Evolutionary conservation across 768 basidiomycete genomes (phyloP).

Genomic region (Tylopilus rubrobrunneus): DNA sequence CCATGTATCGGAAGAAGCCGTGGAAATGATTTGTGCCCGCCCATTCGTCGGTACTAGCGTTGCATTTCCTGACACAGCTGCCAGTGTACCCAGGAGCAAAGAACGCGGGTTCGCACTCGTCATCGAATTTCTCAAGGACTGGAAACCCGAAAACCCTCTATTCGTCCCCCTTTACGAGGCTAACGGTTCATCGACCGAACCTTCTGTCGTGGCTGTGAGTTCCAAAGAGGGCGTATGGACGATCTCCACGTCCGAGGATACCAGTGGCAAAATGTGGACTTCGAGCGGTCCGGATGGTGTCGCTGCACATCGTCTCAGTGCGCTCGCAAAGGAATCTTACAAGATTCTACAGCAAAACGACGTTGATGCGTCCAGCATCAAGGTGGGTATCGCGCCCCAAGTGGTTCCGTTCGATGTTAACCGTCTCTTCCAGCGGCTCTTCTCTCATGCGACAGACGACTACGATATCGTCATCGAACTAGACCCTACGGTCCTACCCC

Average conservation of each 20-base stretch:
- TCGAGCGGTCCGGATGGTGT: conserved; percentile 58
- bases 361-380: conserved; percentile 48
- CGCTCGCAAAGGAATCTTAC: conserved; percentile 75
- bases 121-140: conserved; percentile 69
- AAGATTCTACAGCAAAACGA: conserved; percentile 52
- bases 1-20: conserved; percentile 72
- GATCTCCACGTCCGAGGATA: conserved; percentile 75
- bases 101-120: conserved; percentile 76
- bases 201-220: conserved; percentile 26
- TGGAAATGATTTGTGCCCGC: conserved; percentile 81
- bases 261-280: conserved; percentile 76
- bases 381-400: conserved; percentile 40
- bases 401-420: background rate
- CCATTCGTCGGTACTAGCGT: conserved; percentile 60
- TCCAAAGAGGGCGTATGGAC: conserved; percentile 60
- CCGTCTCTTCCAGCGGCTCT: conserved; percentile 56
- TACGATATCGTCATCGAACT: conserved; percentile 86
- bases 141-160: conserved; percentile 78
- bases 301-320: conserved; percentile 67
- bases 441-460: conserved; percentile 76
- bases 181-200: conserved; percentile 1
- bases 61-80: conserved; percentile 33
- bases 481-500: conserved; percentile 56
- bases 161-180: conserved; percentile 67
- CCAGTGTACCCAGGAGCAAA: conserved; percentile 64